phyloP scores from a whole-genome alignment of 306 rosid species.

The Castanopsis chinensis region DNA sequence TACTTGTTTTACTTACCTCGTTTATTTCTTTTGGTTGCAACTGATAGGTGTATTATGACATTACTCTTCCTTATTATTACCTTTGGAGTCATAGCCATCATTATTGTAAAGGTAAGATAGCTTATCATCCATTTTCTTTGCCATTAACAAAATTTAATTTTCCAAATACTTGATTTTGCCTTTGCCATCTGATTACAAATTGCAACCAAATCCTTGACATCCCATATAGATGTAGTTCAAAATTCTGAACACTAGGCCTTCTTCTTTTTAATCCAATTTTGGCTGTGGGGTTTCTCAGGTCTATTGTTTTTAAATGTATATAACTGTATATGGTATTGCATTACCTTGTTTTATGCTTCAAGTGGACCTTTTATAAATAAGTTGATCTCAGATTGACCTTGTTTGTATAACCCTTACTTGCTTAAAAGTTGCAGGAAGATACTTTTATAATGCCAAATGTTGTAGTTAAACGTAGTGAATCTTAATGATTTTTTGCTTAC shows the following conservation, averaged over 20 bases:
- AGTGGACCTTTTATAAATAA: neutral
- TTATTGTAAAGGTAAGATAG: conserved; percentile 74
- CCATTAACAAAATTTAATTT: neutral
- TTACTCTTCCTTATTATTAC: conserved; percentile 67
- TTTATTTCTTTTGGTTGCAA: conserved; percentile 60
- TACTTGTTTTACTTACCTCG: neutral
- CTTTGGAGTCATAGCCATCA: conserved; percentile 73
- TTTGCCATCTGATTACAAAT: neutral
- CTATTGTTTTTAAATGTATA: neutral
- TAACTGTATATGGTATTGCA: neutral
- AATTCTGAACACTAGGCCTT: neutral
- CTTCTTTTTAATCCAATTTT: no score
- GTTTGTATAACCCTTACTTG: neutral
- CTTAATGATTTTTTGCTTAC: neutral
- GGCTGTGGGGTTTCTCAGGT: neutral
- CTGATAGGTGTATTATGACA: conserved; percentile 86
- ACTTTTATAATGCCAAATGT: neutral
- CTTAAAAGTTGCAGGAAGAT: neutral
- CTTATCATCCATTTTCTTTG: no score
- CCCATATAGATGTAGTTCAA: neutral
- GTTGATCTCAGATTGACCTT: neutral
- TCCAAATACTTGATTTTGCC: neutral
- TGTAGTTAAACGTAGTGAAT: neutral
- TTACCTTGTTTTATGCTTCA: neutral
- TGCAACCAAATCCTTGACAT: neutral